Evolutionary conservation across 345 rosid species (phyloP).

Genomic region (Raphanus raphanistrum): DNA sequence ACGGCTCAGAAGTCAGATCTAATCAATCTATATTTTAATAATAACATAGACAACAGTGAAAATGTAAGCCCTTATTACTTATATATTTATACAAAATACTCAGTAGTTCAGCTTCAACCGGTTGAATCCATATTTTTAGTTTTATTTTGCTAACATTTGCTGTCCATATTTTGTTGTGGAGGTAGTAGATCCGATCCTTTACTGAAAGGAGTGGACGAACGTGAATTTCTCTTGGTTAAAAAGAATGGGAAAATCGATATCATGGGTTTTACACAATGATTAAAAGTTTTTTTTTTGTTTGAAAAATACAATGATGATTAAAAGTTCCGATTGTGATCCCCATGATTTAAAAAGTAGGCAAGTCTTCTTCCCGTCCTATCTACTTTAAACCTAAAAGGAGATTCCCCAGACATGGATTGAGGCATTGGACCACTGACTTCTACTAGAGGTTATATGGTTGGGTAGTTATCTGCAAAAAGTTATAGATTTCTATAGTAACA

Average conservation of each 20-base stretch:
- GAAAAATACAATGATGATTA: not conserved
- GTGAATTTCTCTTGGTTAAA: not conserved
- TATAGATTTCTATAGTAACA: constrained; percentile 3
- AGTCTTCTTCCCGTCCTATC: constrained; percentile 22
- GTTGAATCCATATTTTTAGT: not conserved
- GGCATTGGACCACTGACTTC: constrained; percentile 26
- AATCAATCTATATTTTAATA: not conserved
- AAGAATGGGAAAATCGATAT: not conserved
- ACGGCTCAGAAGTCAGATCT: not conserved
- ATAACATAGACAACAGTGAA: not conserved
- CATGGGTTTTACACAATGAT: constrained; percentile 19
- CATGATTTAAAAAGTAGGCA: constrained; percentile 25
- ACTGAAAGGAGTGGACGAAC: not conserved
- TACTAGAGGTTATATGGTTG: constrained; percentile 16
- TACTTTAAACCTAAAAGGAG: constrained; percentile 21
- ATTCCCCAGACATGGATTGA: constrained; percentile 30
- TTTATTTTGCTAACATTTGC: too few species aligned
- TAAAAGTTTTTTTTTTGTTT: not conserved
- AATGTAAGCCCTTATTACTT: not conserved
- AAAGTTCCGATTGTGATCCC: constrained; percentile 5
- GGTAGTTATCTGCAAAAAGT: constrained; percentile 2
- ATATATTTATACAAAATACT: not conserved
- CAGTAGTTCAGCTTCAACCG: not conserved
- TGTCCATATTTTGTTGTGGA: too few species aligned
- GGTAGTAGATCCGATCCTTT: not conserved